Percentiles rank a stretch among this genome's conserved stretches.
Conservation (phyloP, 2,329 filamentous ascomycete genomes). For the Colletotrichum costaricense region DNA sequence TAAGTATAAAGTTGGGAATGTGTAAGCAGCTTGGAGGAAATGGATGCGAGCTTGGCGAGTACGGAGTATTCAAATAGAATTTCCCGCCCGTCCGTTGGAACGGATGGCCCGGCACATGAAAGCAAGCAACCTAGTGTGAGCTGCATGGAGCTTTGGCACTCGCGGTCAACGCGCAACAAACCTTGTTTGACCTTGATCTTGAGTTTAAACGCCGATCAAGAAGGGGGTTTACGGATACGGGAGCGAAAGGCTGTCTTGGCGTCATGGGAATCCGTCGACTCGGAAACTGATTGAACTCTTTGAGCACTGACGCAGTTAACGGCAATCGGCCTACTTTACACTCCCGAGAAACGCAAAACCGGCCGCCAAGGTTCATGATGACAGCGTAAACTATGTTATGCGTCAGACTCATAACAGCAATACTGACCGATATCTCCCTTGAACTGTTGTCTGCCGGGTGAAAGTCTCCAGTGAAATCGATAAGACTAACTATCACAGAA, state of each 20-base stretch:
- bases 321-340: background rate
- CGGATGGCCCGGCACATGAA: background rate
- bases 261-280: background rate
- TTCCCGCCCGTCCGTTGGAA: conserved; percentile 3
- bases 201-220: background rate
- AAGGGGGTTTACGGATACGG: background rate
- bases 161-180: conserved; percentile 12
- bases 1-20: background rate
- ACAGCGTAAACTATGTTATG: background rate
- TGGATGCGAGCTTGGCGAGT: background rate
- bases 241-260: background rate
- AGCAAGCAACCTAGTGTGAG: background rate
- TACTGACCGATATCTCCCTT: background rate
- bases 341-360: background rate
- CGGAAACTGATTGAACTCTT: background rate
- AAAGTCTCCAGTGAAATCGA: background rate
- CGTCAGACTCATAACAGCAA: background rate
- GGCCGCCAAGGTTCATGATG: background rate
- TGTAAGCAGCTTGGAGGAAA: background rate
- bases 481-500: background rate
- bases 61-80: background rate
- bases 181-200: background rate
- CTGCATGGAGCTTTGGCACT: background rate
- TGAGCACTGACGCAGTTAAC: background rate
- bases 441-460: background rate